These are phyloP conservation scores for Trichoderma virens DNA, from an alignment of 495 filamentous ascomycete genomes.

Conservation along the genomic window DNA sequence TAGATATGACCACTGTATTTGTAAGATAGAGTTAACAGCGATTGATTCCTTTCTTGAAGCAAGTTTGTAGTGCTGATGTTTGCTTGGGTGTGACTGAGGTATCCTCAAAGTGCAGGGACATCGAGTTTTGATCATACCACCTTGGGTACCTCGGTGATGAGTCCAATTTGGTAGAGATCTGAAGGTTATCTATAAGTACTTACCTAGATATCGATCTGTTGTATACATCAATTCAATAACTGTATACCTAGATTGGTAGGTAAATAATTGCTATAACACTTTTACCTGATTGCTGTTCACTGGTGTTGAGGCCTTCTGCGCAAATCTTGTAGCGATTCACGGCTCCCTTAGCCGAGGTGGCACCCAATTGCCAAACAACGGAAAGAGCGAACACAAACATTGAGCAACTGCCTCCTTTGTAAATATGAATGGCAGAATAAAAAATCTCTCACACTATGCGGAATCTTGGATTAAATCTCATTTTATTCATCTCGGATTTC, in stretches of 20 bases:
- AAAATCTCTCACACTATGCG: background rate
- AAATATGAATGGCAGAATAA: background rate
- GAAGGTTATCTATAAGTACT: too few species aligned
- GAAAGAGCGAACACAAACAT: background rate
- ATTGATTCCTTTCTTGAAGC: background rate
- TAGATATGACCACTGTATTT: background rate
- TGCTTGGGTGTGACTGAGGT: too few species aligned
- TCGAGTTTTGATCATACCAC: too few species aligned
- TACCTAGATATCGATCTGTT: too few species aligned
- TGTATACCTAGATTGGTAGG: too few species aligned
- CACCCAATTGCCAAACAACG: background rate
- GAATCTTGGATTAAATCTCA: background rate
- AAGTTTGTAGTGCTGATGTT: background rate
- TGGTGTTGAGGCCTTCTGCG: too few species aligned
- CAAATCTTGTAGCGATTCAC: conserved; percentile 2
- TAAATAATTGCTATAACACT: too few species aligned
- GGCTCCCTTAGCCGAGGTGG: background rate
- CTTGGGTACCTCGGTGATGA: too few species aligned
- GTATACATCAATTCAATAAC: too few species aligned
- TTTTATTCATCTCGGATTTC: background rate
- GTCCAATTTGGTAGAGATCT: too few species aligned
- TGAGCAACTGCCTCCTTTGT: background rate
- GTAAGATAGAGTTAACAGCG: background rate
- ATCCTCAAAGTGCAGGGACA: too few species aligned
- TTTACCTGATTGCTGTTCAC: too few species aligned